A percentile compares a stretch with the other conserved stretches of the same genome.
phyloP scores from a whole-genome alignment of 306 rosid species.

The Geum urbanum region DNA sequence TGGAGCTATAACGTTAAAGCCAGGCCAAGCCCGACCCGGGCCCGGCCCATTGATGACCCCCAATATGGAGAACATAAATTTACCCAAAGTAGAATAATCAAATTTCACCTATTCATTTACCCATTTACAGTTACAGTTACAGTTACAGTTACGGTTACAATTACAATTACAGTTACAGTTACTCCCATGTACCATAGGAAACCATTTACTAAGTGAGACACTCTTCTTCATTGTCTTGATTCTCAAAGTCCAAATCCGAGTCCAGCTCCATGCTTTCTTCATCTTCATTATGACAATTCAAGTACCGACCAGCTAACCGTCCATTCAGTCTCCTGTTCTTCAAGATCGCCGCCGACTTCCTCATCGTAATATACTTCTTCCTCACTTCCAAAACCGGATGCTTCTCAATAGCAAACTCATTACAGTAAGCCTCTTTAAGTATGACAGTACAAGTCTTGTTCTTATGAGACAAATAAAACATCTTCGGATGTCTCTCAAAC shows the following conservation, averaged over 20 bases:
- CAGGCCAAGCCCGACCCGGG: no score
- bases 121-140: no score
- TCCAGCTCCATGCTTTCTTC: constrained; percentile 24
- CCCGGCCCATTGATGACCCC: no score
- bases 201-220: neutral
- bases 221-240: neutral
- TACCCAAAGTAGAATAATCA: no score
- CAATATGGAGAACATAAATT: no score
- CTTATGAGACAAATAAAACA: constrained; percentile 65
- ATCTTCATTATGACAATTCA: constrained; percentile 38
- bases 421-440: constrained; percentile 69
- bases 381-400: constrained; percentile 74
- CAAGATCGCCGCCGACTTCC: constrained; percentile 49
- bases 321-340: constrained; percentile 50
- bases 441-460: constrained; percentile 79
- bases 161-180: no score
- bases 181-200: neutral
- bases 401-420: constrained; percentile 44
- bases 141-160: no score
- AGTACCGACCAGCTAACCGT: constrained; percentile 33
- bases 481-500: constrained; percentile 80
- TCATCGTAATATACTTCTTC: constrained; percentile 65
- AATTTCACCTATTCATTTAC: no score
- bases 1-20: no score
- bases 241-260: neutral